phyloP scores from a whole-genome alignment of 169 alveolate species.

The Cryptosporidium xiaoi region DNA sequence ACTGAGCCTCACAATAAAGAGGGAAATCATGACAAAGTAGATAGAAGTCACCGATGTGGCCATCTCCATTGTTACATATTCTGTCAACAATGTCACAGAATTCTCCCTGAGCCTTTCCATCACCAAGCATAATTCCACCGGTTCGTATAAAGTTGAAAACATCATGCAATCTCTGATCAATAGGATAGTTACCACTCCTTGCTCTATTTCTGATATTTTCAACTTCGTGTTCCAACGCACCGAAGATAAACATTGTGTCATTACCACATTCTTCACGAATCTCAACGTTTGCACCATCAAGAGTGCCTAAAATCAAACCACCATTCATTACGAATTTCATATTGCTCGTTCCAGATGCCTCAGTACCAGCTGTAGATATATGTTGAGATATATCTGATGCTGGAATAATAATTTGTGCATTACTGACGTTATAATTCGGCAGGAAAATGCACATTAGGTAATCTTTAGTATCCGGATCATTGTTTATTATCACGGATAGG shows the following conservation, averaged over 20 bases:
- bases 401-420: constrained; percentile 93
- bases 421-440: constrained; percentile 93
- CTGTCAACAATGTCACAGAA: constrained; percentile 77
- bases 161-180: constrained; percentile 85
- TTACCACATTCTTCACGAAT: constrained; percentile 93
- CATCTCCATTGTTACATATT: constrained; percentile 81
- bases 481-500: constrained; percentile 87
- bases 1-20: constrained; percentile 87
- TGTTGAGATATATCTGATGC: constrained; percentile 93
- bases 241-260: constrained; percentile 93
- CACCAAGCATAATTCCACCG: constrained; percentile 82
- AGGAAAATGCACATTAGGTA: constrained; percentile 88
- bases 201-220: constrained; percentile 84
- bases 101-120: constrained; percentile 79
- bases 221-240: constrained; percentile 89
- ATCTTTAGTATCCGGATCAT: constrained; percentile 89
- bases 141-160: constrained; percentile 88
- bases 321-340: constrained; percentile 97
- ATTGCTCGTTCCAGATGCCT: constrained; percentile 95
- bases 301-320: constrained; percentile 92
- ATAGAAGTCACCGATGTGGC: constrained; percentile 87
- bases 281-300: constrained; percentile 97
- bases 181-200: constrained; percentile 85
- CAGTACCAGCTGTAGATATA: constrained; percentile 95
- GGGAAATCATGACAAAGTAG: constrained; percentile 88